phyloP scores from a whole-genome alignment of 1,284 basidiomycete genomes.

The Pseudozyma sp. region DNA sequence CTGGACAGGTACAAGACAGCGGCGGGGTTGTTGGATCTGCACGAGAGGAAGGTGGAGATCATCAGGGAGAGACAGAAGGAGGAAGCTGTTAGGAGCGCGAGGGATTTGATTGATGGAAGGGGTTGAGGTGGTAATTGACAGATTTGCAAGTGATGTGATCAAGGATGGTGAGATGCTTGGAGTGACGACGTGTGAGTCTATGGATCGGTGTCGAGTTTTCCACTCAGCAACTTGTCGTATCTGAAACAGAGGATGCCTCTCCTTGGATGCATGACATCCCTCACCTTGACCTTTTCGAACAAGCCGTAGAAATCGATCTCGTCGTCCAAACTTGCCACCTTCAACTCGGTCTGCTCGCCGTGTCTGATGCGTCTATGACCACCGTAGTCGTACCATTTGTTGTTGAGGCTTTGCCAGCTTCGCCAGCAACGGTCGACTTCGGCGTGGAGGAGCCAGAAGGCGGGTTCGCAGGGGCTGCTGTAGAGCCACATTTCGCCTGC shows the following conservation, averaged over 20 bases:
- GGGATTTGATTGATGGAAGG: conserved; percentile 39
- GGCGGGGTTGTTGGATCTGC: conserved; percentile 22
- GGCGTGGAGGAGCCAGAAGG: conserved; percentile 42
- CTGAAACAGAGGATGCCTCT: conserved; percentile 39
- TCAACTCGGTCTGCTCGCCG: not conserved
- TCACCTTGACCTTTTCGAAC: conserved; percentile 31
- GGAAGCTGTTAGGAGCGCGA: conserved; percentile 27
- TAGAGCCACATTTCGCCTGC: conserved; percentile 37
- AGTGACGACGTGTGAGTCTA: not conserved
- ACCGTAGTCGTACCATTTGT: conserved; percentile 14
- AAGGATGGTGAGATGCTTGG: too few relatives aligned
- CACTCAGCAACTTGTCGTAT: conserved; percentile 24
- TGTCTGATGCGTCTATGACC: conserved; percentile 13
- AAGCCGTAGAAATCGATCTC: conserved; percentile 33
- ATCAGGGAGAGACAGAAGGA: conserved; percentile 27
- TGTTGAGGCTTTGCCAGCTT: conserved; percentile 10
- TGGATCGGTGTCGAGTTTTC: not conserved
- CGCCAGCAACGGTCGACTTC: conserved; percentile 38
- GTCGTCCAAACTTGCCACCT: conserved; percentile 14
- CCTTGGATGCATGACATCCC: conserved; percentile 46
- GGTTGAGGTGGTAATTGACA: not conserved
- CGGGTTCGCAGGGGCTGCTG: conserved; percentile 29
- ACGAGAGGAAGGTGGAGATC: conserved; percentile 39
- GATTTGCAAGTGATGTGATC: not conserved
- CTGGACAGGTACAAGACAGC: conserved; percentile 25